phyloP scores from a whole-genome alignment of 2,329 filamentous ascomycete genomes.

The Daldinia sp. region DNA sequence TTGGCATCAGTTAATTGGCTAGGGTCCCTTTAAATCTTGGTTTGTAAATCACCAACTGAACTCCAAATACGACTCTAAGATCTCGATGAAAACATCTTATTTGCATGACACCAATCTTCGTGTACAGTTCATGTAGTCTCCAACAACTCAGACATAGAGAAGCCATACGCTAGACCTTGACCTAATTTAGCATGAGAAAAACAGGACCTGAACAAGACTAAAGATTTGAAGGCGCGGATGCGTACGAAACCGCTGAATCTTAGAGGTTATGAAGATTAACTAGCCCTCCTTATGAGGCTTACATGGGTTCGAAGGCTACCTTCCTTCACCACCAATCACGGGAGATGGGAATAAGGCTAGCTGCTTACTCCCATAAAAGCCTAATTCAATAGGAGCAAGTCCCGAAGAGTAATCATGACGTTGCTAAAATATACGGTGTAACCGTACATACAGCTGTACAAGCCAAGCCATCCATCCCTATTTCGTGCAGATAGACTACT shows the following conservation, averaged over 20 bases:
- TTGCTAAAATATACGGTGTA: constrained; percentile 27
- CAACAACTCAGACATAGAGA: not conserved
- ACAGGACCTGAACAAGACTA: not conserved
- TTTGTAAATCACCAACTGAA: not conserved
- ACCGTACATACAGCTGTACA: constrained; percentile 16
- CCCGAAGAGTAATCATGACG: constrained; percentile 31
- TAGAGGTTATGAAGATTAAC: not conserved
- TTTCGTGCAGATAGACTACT: constrained; percentile 23
- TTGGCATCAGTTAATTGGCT: not conserved
- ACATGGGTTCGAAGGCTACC: constrained; percentile 8
- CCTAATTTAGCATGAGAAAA: not conserved
- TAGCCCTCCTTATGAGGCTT: constrained; percentile 1
- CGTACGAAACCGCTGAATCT: not conserved
- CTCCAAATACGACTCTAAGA: not conserved
- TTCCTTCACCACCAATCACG: constrained; percentile 21
- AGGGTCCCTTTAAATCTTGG: not conserved
- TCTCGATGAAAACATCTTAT: constrained; percentile 1
- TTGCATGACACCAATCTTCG: not conserved
- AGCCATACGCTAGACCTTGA: not conserved
- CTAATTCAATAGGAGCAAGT: constrained; percentile 15
- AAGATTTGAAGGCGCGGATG: not conserved
- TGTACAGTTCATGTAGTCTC: not conserved
- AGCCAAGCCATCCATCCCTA: constrained; percentile 22
- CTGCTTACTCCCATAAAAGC: not conserved
- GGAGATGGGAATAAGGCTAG: constrained; percentile 22